Evolutionary conservation across 1,284 basidiomycete species (phyloP).

Genomic region (Boletellus dicymbophilus): DNA sequence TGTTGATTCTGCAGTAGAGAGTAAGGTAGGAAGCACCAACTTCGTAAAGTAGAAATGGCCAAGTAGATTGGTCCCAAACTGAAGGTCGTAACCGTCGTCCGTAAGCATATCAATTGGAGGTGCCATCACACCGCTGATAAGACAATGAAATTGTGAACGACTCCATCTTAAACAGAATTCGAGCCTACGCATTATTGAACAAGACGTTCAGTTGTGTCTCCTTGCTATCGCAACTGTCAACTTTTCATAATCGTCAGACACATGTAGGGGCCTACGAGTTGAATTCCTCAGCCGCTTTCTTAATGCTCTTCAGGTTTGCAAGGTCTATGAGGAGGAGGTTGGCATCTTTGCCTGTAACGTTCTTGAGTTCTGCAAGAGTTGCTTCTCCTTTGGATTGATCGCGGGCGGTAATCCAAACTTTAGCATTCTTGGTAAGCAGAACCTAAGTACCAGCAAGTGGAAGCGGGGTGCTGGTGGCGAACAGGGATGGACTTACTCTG

Average conservation of each 20-base stretch:
- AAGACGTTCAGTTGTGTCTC: too few species aligned
- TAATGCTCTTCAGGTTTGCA: conserved; percentile 51
- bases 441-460: too few species aligned
- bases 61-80: conserved; percentile 53
- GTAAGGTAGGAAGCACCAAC: conserved; percentile 42
- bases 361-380: conserved; percentile 54
- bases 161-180: too few species aligned
- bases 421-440: too few species aligned
- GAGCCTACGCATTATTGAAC: too few species aligned
- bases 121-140: conserved; percentile 53
- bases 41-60: conserved; percentile 48
- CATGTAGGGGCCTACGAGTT: too few species aligned
- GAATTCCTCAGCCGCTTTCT: too few species aligned
- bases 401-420: conserved; percentile 66
- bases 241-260: too few species aligned
- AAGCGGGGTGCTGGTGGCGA: too few species aligned
- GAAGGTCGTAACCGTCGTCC: conserved; percentile 53
- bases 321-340: conserved; percentile 70
- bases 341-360: conserved; percentile 45
- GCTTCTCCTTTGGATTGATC: conserved; percentile 46
- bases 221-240: too few species aligned
- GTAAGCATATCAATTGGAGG: conserved; percentile 47
- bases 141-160: too few species aligned
- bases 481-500: too few species aligned
- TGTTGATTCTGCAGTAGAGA: conserved; percentile 30